A percentile compares a stretch with the other conserved stretches of the same genome.
Conservation (phyloP, 2,329 filamentous ascomycete species). For the Verruconis gallopava region DNA sequence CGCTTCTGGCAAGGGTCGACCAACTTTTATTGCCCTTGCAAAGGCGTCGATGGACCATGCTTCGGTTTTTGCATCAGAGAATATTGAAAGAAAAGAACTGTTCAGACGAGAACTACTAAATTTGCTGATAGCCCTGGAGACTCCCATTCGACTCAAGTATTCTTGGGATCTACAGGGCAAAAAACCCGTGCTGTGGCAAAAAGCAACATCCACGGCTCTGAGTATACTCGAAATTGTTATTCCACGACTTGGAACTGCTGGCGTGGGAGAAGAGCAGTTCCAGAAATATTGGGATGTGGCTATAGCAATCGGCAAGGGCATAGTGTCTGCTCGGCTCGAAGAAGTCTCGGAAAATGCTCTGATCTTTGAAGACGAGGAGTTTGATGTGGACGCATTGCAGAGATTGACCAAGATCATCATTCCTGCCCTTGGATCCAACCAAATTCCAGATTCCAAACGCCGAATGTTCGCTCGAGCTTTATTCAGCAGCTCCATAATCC, state of each 20-base stretch:
- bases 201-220: conserved; percentile 59
- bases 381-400: conserved; percentile 66
- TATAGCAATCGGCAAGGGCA: conserved; percentile 23
- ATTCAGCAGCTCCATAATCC: conserved; percentile 72
- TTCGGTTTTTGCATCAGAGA: conserved; percentile 44
- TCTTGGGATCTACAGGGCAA: conserved; percentile 59
- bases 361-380: conserved; percentile 52
- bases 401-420: conserved; percentile 60
- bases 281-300: conserved; percentile 51
- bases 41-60: conserved; percentile 67
- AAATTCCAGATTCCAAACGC: conserved; percentile 54
- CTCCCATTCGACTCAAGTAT: conserved; percentile 61
- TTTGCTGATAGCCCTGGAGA: conserved; percentile 3
- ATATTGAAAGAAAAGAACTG: conserved; percentile 39
- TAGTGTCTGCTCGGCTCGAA: conserved; percentile 16
- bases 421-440: conserved; percentile 53
- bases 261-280: conserved; percentile 23
- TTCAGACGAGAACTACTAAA: neutral
- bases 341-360: conserved; percentile 24
- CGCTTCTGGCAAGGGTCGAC: conserved; percentile 30
- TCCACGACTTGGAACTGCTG: conserved; percentile 25
- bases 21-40: conserved; percentile 81
- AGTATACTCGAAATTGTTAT: conserved; percentile 55
- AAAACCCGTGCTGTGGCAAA: conserved; percentile 61
- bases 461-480: conserved; percentile 60